Percentiles rank a stretch among this genome's conserved stretches.
Evolutionary conservation across 331 rosid genomes (phyloP).

Genomic region (Acacia pycnantha): DNA sequence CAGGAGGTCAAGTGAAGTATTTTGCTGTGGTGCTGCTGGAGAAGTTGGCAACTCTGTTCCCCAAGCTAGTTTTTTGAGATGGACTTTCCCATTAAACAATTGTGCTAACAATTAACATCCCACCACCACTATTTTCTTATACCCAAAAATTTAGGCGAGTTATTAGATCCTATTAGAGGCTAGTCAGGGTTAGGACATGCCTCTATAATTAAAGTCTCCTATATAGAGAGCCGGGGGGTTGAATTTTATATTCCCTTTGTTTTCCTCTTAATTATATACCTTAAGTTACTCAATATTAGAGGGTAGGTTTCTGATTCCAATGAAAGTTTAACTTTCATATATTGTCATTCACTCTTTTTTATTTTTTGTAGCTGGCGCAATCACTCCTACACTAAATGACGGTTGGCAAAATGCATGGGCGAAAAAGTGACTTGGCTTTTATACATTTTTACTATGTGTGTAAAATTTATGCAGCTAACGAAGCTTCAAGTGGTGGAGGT

Average conservation of each 20-base stretch:
- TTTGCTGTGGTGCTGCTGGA: no score
- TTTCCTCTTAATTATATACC: not conserved
- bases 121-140: no score
- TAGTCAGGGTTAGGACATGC: no score
- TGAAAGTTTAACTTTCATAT: constrained; percentile 26
- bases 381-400: constrained; percentile 30
- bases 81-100: no score
- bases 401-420: constrained; percentile 25
- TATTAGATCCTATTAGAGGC: no score
- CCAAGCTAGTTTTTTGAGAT: no score
- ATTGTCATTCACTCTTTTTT: not conserved
- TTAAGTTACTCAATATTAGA: not conserved
- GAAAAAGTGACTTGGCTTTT: constrained; percentile 28
- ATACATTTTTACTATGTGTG: not conserved
- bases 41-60: not conserved
- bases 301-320: constrained; percentile 52
- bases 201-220: no score
- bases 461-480: not conserved
- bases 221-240: not conserved
- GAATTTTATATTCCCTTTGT: not conserved
- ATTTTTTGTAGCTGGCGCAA: constrained; percentile 31
- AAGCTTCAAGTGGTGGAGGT: not conserved
- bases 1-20: not conserved
- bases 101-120: no score
- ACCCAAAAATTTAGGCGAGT: no score